Evolutionary conservation across 495 filamentous ascomycete species (phyloP).

Genomic region (Xylaria telfairii): DNA sequence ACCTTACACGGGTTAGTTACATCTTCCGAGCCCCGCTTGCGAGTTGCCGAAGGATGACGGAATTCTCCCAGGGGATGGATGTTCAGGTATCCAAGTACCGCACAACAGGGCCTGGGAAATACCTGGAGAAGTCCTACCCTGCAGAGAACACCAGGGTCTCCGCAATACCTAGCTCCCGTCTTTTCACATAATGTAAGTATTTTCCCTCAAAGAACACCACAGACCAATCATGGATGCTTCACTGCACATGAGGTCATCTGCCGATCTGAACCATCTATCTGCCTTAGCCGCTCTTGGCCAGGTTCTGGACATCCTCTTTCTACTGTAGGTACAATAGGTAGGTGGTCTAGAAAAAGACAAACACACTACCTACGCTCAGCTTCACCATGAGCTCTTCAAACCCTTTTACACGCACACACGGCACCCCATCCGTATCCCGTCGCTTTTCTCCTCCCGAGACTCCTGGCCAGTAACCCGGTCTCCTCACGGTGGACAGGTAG

Average conservation of each 20-base stretch:
- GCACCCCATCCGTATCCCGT: neutral
- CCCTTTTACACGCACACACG: neutral
- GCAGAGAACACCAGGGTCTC: neutral
- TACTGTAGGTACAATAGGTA: too few relatives aligned
- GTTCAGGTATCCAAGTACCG: neutral
- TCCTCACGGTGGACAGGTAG: neutral
- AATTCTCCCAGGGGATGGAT: neutral
- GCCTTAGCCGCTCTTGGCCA: neutral
- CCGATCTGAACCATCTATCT: neutral
- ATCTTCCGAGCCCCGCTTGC: neutral
- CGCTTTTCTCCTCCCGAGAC: neutral
- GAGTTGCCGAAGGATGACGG: constrained; percentile 1
- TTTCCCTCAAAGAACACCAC: neutral
- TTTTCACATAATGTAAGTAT: too few relatives aligned
- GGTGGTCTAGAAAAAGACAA: neutral
- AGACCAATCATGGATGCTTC: too few relatives aligned
- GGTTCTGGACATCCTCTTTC: neutral
- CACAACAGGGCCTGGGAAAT: neutral
- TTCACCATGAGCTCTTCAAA: neutral
- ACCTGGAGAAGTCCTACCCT: constrained; percentile 1
- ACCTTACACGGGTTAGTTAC: neutral
- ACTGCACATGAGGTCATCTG: too few relatives aligned
- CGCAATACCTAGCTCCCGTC: neutral
- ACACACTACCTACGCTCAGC: neutral
- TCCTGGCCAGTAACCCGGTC: neutral